Percentiles rank a stretch among this genome's conserved stretches.
phyloP scores from a whole-genome alignment of 1,284 basidiomycete genomes.

The Phellopilus nigrolimitatus region DNA sequence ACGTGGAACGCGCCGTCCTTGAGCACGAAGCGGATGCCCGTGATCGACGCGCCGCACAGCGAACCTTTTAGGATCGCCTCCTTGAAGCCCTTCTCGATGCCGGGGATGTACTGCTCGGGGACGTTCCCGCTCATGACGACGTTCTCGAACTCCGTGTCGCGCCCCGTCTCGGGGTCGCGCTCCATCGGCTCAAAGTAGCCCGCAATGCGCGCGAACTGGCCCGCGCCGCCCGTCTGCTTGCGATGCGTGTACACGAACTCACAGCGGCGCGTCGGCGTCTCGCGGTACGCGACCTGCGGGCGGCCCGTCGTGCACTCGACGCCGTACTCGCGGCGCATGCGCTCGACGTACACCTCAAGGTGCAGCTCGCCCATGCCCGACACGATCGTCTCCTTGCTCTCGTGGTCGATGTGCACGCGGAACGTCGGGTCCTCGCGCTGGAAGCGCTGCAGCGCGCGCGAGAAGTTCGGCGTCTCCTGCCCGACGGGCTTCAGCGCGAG shows the following conservation, averaged over 20 bases:
- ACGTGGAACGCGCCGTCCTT: constrained; percentile 91
- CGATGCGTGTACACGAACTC: constrained; percentile 95
- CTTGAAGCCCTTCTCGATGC: constrained; percentile 95
- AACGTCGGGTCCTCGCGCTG: constrained; percentile 99
- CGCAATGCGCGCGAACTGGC: constrained; percentile 93
- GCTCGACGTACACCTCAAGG: constrained; percentile 98
- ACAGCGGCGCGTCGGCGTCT: constrained; percentile 82
- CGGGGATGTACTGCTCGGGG: constrained; percentile 89
- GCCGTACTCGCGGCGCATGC: constrained; percentile 97
- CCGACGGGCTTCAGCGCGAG: constrained; percentile 91
- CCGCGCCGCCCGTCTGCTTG: constrained; percentile 97
- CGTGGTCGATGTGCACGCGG: constrained; percentile 91
- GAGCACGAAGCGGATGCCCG: constrained; percentile 83
- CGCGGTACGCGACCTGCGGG: constrained; percentile 95
- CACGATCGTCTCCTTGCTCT: constrained; percentile 99
- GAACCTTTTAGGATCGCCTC: constrained; percentile 93
- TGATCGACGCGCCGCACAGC: constrained; percentile 86
- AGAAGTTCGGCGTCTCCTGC: constrained; percentile 93
- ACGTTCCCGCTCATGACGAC: constrained; percentile 91
- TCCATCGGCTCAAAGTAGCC: constrained; percentile 94
- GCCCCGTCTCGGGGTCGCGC: constrained; percentile 71
- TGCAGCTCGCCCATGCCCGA: constrained; percentile 99
- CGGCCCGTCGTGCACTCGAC: constrained; percentile 93
- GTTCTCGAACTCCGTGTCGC: constrained; percentile 87
- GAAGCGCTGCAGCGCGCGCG: constrained; percentile 95